Evolutionary conservation across 208 protist genomes (phyloP).

Genomic region (Acanthamoeba castellanii): DNA sequence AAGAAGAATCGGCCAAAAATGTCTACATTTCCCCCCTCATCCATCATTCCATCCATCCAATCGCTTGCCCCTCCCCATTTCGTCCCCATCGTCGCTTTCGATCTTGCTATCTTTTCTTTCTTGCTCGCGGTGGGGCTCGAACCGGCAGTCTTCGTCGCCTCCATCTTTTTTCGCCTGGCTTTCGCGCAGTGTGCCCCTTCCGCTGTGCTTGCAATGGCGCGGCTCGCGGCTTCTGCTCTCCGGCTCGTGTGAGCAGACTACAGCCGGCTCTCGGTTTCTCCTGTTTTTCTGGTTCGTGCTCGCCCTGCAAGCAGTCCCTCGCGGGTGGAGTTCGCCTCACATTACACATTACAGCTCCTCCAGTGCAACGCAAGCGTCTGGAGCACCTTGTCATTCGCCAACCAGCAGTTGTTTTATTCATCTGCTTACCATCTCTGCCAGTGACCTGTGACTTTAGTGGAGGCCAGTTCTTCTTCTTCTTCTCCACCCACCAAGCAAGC

Average conservation of each 20-base stretch:
- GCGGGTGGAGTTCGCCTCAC: neutral
- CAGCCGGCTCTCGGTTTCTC: neutral
- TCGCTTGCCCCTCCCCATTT: neutral
- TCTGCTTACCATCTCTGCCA: too few relatives aligned
- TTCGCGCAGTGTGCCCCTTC: neutral
- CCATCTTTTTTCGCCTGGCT: neutral
- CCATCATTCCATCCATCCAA: neutral
- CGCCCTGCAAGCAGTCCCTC: neutral
- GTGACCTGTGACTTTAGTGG: too few relatives aligned
- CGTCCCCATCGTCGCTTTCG: neutral
- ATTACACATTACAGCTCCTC: too few relatives aligned
- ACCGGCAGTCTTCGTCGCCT: neutral
- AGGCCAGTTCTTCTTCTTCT: too few relatives aligned
- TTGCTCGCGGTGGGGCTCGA: neutral
- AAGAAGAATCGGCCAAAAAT: neutral
- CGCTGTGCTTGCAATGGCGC: too few relatives aligned
- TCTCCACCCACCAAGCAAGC: too few relatives aligned
- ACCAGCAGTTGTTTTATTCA: too few relatives aligned
- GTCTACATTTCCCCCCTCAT: neutral
- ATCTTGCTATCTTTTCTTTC: neutral
- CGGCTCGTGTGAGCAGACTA: too few relatives aligned
- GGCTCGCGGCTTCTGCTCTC: too few relatives aligned
- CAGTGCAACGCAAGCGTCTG: too few relatives aligned
- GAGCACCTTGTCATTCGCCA: too few relatives aligned
- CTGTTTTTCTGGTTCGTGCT: neutral